These are phyloP conservation scores for Termitomyces sp. DNA, from an alignment of 768 basidiomycete species.

Conservation along the genomic window DNA sequence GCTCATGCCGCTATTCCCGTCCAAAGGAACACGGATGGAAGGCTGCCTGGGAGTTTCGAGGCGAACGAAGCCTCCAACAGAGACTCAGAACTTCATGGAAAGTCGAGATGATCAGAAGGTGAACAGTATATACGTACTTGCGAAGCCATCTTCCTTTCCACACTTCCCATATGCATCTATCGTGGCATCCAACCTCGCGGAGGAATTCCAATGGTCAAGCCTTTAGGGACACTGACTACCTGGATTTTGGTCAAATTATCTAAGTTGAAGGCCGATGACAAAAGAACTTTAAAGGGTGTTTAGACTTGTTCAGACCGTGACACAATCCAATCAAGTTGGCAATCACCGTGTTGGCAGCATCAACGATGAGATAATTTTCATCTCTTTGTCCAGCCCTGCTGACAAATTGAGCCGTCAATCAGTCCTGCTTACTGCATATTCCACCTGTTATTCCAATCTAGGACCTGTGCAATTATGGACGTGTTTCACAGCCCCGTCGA, in stretches of 20 bases:
- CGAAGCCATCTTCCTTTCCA: not conserved
- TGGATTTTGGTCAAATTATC: not conserved
- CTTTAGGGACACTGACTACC: not conserved
- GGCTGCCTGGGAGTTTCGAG: not conserved
- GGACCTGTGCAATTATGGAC: constrained; percentile 12
- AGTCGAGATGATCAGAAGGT: not conserved
- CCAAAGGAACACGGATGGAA: not conserved
- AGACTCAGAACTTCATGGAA: not conserved
- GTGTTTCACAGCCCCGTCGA: constrained; percentile 18
- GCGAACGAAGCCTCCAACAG: not conserved
- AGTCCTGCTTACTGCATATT: not conserved
- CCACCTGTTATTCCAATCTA: not conserved
- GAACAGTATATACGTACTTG: not conserved
- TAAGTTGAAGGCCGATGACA: too few species aligned
- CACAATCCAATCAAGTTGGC: constrained; percentile 12
- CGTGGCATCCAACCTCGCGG: not conserved
- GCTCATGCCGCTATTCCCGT: not conserved
- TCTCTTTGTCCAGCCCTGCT: constrained; percentile 13
- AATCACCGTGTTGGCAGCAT: constrained; percentile 18
- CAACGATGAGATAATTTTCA: constrained; percentile 25
- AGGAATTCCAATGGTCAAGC: not conserved
- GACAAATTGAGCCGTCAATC: constrained; percentile 8
- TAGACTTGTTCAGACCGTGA: not conserved
- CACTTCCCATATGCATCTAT: not conserved
- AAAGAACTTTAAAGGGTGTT: not conserved